Percentiles rank a stretch among this genome's conserved stretches.
Conservation (phyloP, 352 stramenopile genomes). For the Saprolegnia parasitica region DNA sequence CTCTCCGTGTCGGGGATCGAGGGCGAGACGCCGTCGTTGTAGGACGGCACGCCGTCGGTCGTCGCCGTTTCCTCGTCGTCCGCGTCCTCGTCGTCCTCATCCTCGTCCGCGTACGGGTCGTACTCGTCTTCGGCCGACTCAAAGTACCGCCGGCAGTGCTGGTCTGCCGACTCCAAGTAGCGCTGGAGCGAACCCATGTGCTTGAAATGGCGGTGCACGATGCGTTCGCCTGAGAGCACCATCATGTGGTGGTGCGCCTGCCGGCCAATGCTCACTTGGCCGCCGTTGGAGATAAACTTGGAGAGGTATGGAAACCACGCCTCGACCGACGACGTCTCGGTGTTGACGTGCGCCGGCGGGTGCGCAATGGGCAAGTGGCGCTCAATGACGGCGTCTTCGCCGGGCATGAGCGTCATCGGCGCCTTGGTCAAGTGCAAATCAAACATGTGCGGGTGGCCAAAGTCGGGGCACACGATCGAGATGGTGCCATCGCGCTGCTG, state of each 20-base stretch:
- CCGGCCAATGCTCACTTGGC: slow-evolving; percentile 21
- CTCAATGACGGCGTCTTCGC: not conserved
- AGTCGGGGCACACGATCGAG: slow-evolving; percentile 26
- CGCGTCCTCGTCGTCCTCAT: slow-evolving; percentile 6
- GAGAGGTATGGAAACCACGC: slow-evolving; percentile 27
- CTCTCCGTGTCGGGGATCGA: not conserved
- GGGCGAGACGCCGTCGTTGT: slow-evolving; percentile 2
- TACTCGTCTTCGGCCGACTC: slow-evolving; percentile 4
- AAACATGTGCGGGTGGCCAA: slow-evolving; percentile 28
- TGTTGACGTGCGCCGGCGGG: not conserved
- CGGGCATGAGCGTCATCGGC: not conserved
- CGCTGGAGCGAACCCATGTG: slow-evolving; percentile 28
- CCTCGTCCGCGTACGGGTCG: slow-evolving; percentile 9
- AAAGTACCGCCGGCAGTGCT: slow-evolving; percentile 24
- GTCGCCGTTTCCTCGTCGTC: not conserved
- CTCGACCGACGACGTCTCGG: slow-evolving; percentile 17
- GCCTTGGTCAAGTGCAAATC: slow-evolving; percentile 8
- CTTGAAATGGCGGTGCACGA: slow-evolving; percentile 26
- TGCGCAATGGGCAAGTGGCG: slow-evolving; percentile 4
- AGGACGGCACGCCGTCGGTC: slow-evolving; percentile 1
- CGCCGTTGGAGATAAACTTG: slow-evolving; percentile 18
- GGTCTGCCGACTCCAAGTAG: slow-evolving; percentile 26
- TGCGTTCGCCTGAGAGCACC: slow-evolving; percentile 18
- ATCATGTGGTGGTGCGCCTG: slow-evolving; percentile 29
- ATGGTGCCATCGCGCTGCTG: slow-evolving; percentile 9